Conservation (phyloP, 441 rosid species). For the Euphorbia celastroides region DNA sequence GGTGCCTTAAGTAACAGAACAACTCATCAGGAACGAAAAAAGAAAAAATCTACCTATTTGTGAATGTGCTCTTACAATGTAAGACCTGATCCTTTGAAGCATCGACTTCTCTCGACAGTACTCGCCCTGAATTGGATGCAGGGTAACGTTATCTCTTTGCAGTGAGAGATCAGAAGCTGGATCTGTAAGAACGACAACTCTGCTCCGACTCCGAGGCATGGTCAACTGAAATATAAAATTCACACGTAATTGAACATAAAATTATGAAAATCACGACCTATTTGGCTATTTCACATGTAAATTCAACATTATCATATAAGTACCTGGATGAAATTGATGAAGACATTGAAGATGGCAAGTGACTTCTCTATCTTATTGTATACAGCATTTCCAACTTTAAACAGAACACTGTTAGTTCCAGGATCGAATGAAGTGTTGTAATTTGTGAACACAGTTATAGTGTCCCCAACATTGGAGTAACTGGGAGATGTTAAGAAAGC, state of each 20-base stretch:
- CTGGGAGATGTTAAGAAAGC: conserved; percentile 26
- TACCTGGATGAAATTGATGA: conserved; percentile 74
- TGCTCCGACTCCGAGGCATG: conserved; percentile 68
- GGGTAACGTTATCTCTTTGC: conserved; percentile 39
- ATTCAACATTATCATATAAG: background rate
- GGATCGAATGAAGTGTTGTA: conserved; percentile 39
- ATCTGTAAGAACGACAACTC: conserved; percentile 73
- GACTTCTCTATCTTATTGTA: conserved; percentile 65
- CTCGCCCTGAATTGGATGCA: conserved; percentile 72
- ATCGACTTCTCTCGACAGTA: conserved; percentile 81
- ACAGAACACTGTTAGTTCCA: conserved; percentile 30
- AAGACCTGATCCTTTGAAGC: conserved; percentile 98
- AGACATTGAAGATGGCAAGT: conserved; percentile 62
- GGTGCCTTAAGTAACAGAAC: conserved; percentile 8
- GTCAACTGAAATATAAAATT: conserved; percentile 39
- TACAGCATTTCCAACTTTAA: conserved; percentile 66
- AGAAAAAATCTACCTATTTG: conserved; percentile 53
- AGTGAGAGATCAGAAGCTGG: conserved; percentile 69
- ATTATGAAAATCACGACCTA: background rate
- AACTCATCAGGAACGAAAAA: conserved; percentile 5
- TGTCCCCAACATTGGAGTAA: conserved; percentile 30
- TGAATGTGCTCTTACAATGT: conserved; percentile 83
- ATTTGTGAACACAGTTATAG: conserved; percentile 76
- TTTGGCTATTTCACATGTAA: background rate
- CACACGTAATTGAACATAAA: conserved; percentile 6